phyloP scores from a whole-genome alignment of 140 eudicot genomes.

The Senecio squalidus region DNA sequence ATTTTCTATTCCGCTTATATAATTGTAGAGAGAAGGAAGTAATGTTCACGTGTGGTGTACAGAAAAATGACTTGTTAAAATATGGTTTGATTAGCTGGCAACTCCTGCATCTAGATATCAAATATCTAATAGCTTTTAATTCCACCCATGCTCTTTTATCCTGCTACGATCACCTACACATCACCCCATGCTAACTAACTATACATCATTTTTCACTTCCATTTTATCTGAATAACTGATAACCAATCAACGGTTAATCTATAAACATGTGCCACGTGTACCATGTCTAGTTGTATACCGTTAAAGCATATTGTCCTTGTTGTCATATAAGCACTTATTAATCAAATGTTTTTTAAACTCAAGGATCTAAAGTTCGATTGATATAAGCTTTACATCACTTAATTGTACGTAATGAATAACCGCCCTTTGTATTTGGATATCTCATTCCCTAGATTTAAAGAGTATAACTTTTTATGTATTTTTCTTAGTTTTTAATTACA shows the following conservation, averaged over 20 bases:
- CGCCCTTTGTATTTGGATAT: too few species aligned
- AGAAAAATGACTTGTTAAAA: neutral
- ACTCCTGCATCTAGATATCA: constrained; percentile 9
- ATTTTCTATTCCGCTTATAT: too few species aligned
- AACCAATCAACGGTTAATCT: constrained; percentile 23
- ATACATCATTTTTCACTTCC: constrained; percentile 15
- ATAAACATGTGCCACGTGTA: neutral
- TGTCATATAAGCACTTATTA: constrained; percentile 25
- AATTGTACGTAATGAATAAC: too few species aligned
- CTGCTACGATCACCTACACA: constrained; percentile 18
- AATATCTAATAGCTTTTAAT: constrained; percentile 22
- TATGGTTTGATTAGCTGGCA: constrained; percentile 18
- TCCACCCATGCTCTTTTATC: constrained; percentile 20
- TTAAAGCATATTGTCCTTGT: constrained; percentile 7
- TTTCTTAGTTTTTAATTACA: too few species aligned
- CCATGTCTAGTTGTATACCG: neutral
- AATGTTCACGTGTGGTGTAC: constrained; percentile 20
- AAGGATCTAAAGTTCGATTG: too few species aligned
- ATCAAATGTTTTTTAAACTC: too few species aligned
- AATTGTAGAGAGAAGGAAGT: constrained; percentile 16
- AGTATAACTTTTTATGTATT: too few species aligned
- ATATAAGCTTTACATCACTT: too few species aligned
- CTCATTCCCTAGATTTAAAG: too few species aligned
- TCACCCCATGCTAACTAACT: neutral
- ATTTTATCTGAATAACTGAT: constrained; percentile 5